Evolutionary conservation across 352 stramenopile genomes (phyloP).

Genomic region (Globisporangium spinosum): DNA sequence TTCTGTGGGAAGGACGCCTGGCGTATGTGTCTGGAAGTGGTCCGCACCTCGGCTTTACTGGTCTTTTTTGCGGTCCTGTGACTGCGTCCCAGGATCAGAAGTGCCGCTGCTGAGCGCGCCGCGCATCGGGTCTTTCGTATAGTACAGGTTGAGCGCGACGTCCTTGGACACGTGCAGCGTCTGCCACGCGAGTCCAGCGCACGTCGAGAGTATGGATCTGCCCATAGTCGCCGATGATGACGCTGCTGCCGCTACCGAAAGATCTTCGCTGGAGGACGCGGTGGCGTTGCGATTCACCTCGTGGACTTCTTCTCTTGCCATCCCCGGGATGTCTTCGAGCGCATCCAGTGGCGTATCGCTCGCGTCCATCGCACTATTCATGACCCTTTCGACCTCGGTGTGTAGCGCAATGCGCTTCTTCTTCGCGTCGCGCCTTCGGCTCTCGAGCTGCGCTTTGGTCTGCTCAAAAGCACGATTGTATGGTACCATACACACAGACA

Average conservation of each 20-base stretch:
- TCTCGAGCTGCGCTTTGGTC: conserved; percentile 57
- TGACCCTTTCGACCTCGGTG: conserved; percentile 53
- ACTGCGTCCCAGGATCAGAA: too few species aligned
- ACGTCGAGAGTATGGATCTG: conserved; percentile 27
- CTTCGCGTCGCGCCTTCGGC: conserved; percentile 36
- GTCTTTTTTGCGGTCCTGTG: background rate
- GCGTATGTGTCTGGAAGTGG: background rate
- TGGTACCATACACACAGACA: background rate
- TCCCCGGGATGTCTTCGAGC: conserved; percentile 25
- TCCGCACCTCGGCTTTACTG: background rate
- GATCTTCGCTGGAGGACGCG: background rate
- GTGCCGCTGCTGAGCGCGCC: conserved; percentile 24
- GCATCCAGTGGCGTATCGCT: conserved; percentile 28
- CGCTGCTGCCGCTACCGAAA: background rate
- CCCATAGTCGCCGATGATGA: conserved; percentile 12
- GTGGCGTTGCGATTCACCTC: conserved; percentile 13
- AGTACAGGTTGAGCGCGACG: conserved; percentile 41
- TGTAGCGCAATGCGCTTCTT: conserved; percentile 32
- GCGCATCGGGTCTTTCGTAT: conserved; percentile 37
- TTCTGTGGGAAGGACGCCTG: background rate
- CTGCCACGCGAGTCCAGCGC: conserved; percentile 38
- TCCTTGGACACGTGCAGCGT: conserved; percentile 43
- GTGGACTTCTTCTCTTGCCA: conserved; percentile 25
- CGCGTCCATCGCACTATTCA: conserved; percentile 29
- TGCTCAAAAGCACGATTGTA: conserved; percentile 9